Percentiles rank a stretch among this genome's conserved stretches.
phyloP scores from a whole-genome alignment of 1,284 basidiomycete species.

The Ceratobasidium sp. region DNA sequence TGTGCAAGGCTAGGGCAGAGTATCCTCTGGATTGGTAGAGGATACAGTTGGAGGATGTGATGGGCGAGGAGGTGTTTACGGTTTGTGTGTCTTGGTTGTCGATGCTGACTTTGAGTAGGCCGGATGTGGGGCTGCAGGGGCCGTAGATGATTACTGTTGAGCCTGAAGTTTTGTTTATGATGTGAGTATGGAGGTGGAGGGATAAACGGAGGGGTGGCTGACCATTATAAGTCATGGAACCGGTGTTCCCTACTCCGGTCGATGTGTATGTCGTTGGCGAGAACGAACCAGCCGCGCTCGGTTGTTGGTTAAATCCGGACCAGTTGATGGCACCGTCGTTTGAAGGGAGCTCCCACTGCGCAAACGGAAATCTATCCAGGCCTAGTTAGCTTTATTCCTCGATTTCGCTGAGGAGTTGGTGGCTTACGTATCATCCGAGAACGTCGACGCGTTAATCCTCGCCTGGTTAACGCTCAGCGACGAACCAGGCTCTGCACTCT shows the following conservation, averaged over 20 bases:
- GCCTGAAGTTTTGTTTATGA: background rate
- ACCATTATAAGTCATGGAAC: constrained; percentile 20
- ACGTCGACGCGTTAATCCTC: constrained; percentile 24
- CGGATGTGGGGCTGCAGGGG: constrained; percentile 6
- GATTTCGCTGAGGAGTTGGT: too few species aligned
- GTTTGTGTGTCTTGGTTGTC: background rate
- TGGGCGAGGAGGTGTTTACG: constrained; percentile 28
- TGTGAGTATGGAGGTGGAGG: background rate
- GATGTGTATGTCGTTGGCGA: constrained; percentile 35
- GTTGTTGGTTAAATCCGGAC: constrained; percentile 12
- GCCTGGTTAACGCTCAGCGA: constrained; percentile 18
- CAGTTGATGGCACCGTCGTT: constrained; percentile 19
- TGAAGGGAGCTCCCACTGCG: constrained; percentile 10
- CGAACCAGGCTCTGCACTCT: background rate
- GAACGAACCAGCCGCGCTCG: constrained; percentile 14
- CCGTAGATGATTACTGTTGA: constrained; percentile 25
- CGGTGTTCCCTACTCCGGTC: constrained; percentile 4
- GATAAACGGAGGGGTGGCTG: background rate
- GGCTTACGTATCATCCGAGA: constrained; percentile 22
- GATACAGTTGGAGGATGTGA: constrained; percentile 21
- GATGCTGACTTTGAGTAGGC: constrained; percentile 9
- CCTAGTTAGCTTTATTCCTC: background rate
- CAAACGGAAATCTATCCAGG: background rate
- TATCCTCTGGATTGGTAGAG: constrained; percentile 15
- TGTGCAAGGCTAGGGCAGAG: constrained; percentile 10